Evolutionary conservation across 1,139 yeast species (phyloP), one percentile per base, ranked within the genome.

Genomic region (Meyerozyma athensensis): DNA sequence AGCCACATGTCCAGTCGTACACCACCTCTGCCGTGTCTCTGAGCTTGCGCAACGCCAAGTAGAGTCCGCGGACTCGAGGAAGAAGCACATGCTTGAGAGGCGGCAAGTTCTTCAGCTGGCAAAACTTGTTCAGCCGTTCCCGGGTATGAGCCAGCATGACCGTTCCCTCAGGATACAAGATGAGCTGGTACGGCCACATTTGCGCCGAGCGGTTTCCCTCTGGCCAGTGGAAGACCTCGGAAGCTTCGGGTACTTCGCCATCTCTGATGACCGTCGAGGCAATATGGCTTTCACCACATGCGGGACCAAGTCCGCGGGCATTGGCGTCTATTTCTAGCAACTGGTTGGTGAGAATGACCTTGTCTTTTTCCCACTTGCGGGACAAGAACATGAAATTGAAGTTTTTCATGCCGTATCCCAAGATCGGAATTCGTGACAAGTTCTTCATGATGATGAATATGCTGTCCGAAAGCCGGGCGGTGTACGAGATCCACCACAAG

Each of bases 91-190:
- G 80, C 34, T 71, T 68, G 43, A 85, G 73, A 5, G 53, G 56
- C 1, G 74, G 72, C 22, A 36, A 62, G 58, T 16, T 72, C 71
- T 31, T 59, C 45, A 79, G 74, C 8, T 59, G 61, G 19, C 86
- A 83, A 59, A 65, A 92, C 12, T 58, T 68, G 12, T 65, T 66
- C 3, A 90, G 79, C 42, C 76, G 75, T 6, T 53, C 63, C 36
- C 76, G 71, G 4, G 96, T 87, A 45, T 77, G 72, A 9, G 67
- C 68, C 26, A 94, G 81, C 42, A 86, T 65, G 38, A 89, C 94
- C 0, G 99, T 92, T 2, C 99, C 99, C 59, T 92, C 99, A 1
- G 99, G 98, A 59, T 83, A 92, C 23, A 92, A 58, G 19, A 90
- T 61, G 38, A 92, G 55, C 53, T 66, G 66, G 47, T 77, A 80